Conservation (phyloP, 2,329 filamentous ascomycete genomes). For the Penicillium expansum region DNA sequence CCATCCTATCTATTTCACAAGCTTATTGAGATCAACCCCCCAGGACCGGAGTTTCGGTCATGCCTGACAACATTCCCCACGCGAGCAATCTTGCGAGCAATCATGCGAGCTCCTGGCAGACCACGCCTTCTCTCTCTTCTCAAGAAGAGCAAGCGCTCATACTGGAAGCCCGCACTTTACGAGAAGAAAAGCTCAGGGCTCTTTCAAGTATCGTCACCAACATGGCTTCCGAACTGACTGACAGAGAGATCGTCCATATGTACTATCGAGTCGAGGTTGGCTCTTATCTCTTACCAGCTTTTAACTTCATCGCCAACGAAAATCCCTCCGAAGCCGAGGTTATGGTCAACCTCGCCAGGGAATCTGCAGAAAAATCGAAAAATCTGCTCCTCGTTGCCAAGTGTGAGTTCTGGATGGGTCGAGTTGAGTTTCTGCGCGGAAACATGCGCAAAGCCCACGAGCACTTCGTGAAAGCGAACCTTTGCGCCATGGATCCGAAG, state of each 20-base stretch:
- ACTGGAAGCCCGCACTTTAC: not conserved
- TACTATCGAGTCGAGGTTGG: not conserved
- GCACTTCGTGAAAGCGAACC: slow-evolving; percentile 18
- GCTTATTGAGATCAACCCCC: not conserved
- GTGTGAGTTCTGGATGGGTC: slow-evolving; percentile 30
- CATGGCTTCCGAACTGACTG: not conserved
- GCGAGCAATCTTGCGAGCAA: not conserved
- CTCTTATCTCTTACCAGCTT: not conserved
- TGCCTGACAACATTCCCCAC: not conserved
- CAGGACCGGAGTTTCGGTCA: not conserved
- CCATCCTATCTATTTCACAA: not conserved
- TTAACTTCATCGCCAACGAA: not conserved
- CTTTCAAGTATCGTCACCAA: not conserved
- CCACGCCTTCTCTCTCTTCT: not conserved
- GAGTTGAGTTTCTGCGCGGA: slow-evolving; percentile 20
- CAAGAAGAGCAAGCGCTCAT: not conserved
- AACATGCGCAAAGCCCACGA: slow-evolving; percentile 16
- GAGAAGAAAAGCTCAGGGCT: not conserved
- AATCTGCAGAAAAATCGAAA: slow-evolving; percentile 1
- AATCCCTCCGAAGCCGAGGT: slow-evolving; percentile 7
- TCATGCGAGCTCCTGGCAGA: not conserved
- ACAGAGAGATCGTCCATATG: not conserved
- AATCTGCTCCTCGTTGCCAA: slow-evolving; percentile 12
- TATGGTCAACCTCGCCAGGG: slow-evolving; percentile 5
- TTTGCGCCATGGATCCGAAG: slow-evolving; percentile 15